Evolutionary conservation across 1,284 basidiomycete species (phyloP).

Genomic region (Malassezia caprae): DNA sequence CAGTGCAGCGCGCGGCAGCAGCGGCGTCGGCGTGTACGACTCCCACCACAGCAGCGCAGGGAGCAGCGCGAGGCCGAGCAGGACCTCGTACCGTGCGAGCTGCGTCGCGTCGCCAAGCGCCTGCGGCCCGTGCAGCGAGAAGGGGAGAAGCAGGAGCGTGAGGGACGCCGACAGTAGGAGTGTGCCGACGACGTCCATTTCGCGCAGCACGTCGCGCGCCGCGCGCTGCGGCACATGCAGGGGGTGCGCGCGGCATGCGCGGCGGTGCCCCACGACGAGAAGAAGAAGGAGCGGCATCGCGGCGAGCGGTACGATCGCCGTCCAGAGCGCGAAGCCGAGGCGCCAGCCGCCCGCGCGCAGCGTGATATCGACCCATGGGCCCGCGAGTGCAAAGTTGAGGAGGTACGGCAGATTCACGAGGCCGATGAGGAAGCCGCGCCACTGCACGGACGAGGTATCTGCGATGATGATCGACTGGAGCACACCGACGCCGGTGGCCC

Average conservation of each 20-base stretch:
- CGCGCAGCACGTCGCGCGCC: conserved; percentile 31
- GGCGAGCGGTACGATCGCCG: conserved; percentile 34
- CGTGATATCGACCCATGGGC: conserved; percentile 60
- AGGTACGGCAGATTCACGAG: conserved; percentile 59
- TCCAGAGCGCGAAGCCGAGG: conserved; percentile 61
- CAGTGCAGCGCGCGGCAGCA: conserved; percentile 50
- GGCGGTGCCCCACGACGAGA: conserved; percentile 33
- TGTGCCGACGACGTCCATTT: conserved; percentile 62
- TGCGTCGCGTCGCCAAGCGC: not conserved
- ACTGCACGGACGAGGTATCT: conserved; percentile 67
- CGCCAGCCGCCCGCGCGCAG: conserved; percentile 57
- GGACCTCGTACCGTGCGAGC: conserved; percentile 17
- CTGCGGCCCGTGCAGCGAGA: conserved; percentile 53
- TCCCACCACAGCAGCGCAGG: conserved; percentile 51
- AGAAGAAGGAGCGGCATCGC: conserved; percentile 39
- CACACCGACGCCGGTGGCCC: conserved; percentile 49
- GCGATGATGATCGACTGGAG: conserved; percentile 54
- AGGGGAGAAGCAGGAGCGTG: conserved; percentile 58
- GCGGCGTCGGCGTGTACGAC: conserved; percentile 50
- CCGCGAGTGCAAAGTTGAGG: conserved; percentile 54
- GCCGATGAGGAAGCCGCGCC: conserved; percentile 63
- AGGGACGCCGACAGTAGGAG: conserved; percentile 57
- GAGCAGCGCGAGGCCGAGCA: conserved; percentile 50
- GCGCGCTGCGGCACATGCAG: not conserved
- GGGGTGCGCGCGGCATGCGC: conserved; percentile 21